Conservation (phyloP, 768 basidiomycete species). For the Calocybe gangraenosa region DNA sequence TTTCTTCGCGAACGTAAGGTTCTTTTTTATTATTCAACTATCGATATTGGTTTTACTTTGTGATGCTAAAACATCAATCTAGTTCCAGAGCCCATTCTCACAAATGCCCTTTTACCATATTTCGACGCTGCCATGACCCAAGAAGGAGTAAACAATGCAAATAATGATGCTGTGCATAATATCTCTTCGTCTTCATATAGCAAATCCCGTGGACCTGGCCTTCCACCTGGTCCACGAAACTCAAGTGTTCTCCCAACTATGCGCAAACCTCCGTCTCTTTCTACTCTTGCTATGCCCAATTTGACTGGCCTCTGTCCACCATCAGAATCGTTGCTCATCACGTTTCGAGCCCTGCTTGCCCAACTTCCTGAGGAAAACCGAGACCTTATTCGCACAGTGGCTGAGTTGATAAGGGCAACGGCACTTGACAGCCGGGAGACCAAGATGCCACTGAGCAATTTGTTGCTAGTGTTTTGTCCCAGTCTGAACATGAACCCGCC, state of each 20-base stretch:
- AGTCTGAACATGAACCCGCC: conserved; percentile 77
- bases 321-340: conserved; percentile 51
- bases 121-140: conserved; percentile 76
- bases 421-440: conserved; percentile 65
- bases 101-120: conserved; percentile 59
- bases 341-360: conserved; percentile 59
- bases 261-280: conserved; percentile 76
- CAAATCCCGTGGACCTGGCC: conserved; percentile 17
- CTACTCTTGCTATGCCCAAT: conserved; percentile 71
- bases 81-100: conserved; percentile 90
- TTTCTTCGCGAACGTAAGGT: conserved; percentile 87
- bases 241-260: conserved; percentile 32
- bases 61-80: conserved; percentile 1
- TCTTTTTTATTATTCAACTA: conserved; percentile 2
- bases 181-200: conserved; percentile 2
- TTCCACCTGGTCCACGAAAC: conserved; percentile 22
- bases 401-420: conserved; percentile 75
- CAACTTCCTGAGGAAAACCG: conserved; percentile 77
- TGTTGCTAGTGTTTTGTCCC: conserved; percentile 86
- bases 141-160: conserved; percentile 40
- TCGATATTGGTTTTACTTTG: conserved; percentile 3
- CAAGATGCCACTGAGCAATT: conserved; percentile 90
- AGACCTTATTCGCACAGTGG: conserved; percentile 79
- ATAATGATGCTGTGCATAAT: conserved; percentile 18
- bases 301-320: conserved; percentile 59